Conservation (phyloP, 1,139 yeast genomes). For the Pneumocystis canis region DNA sequence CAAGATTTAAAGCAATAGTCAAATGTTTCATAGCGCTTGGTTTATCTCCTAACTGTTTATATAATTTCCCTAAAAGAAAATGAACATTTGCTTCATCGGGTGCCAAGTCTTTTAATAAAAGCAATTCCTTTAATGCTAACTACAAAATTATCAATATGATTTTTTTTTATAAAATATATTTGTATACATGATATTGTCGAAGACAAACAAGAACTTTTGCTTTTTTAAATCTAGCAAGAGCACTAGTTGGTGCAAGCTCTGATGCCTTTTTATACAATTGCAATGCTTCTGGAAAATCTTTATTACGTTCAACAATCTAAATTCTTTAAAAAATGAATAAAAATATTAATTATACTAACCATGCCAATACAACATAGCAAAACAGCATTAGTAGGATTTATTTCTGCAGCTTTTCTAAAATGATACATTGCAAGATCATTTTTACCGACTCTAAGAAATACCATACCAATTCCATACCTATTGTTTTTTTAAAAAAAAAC, state of each 20-base stretch:
- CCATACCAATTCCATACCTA: conserved; percentile 84
- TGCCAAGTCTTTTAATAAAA: conserved; percentile 54
- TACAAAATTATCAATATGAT: not conserved
- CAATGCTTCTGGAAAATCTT: conserved; percentile 56
- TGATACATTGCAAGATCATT: conserved; percentile 72
- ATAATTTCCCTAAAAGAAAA: conserved; percentile 72
- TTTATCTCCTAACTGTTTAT: conserved; percentile 60
- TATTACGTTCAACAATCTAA: conserved; percentile 51
- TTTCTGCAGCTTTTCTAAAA: conserved; percentile 71
- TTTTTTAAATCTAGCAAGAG: conserved; percentile 75
- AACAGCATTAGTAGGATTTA: conserved; percentile 82
- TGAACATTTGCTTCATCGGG: conserved; percentile 95
- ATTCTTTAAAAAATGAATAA: not conserved
- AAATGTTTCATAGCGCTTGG: conserved; percentile 71
- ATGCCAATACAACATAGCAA: conserved; percentile 88
- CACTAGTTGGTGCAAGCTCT: conserved; percentile 70
- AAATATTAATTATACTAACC: conserved; percentile 25
- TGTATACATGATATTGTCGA: conserved; percentile 35
- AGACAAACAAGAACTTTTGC: conserved; percentile 67
- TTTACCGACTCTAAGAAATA: conserved; percentile 74
- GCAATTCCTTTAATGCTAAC: conserved; percentile 59
- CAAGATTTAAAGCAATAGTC: conserved; percentile 78
- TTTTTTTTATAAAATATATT: not conserved
- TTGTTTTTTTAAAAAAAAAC: not conserved
- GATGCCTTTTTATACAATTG: conserved; percentile 74